Conservation (phyloP, 2,329 filamentous ascomycete species). For the Arthrobotrys iridis region DNA sequence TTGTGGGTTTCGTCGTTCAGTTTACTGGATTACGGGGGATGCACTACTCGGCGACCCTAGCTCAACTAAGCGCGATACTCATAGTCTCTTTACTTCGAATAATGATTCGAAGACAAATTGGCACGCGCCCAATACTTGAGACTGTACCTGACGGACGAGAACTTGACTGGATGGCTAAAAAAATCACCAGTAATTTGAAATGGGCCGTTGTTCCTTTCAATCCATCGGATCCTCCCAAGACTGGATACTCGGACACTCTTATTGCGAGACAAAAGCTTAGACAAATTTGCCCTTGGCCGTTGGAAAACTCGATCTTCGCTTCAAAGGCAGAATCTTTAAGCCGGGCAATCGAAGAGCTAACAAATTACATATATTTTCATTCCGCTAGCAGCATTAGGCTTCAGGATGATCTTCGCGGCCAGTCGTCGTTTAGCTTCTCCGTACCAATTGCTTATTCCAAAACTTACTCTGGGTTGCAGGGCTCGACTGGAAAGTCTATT, state of each 20-base stretch:
- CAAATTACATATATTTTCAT: slow-evolving; percentile 16
- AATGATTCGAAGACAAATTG: slow-evolving; percentile 51
- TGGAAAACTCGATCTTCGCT: neutral
- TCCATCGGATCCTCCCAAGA: no score
- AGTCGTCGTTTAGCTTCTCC: slow-evolving; percentile 9
- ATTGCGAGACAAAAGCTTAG: neutral
- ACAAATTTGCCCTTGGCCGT: slow-evolving; percentile 26
- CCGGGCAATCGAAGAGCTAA: slow-evolving; percentile 13
- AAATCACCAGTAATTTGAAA: no score
- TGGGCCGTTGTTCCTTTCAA: slow-evolving; percentile 19
- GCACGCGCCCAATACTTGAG: slow-evolving; percentile 13
- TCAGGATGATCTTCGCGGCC: no score
- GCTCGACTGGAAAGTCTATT: no score
- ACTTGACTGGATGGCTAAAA: slow-evolving; percentile 51
- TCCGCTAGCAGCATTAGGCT: neutral
- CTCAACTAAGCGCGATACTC: slow-evolving; percentile 41
- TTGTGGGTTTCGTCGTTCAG: slow-evolving; percentile 55
- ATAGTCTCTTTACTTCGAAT: slow-evolving; percentile 47
- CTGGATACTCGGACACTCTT: neutral
- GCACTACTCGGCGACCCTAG: slow-evolving; percentile 54
- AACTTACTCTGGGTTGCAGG: no score
- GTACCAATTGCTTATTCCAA: slow-evolving; percentile 14
- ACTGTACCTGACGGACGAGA: slow-evolving; percentile 43
- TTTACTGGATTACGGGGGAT: slow-evolving; percentile 55
- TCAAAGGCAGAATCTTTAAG: neutral